Evolutionary conservation across 2,329 filamentous ascomycete genomes (phyloP).

Genomic region (Teratosphaeria viscida): DNA sequence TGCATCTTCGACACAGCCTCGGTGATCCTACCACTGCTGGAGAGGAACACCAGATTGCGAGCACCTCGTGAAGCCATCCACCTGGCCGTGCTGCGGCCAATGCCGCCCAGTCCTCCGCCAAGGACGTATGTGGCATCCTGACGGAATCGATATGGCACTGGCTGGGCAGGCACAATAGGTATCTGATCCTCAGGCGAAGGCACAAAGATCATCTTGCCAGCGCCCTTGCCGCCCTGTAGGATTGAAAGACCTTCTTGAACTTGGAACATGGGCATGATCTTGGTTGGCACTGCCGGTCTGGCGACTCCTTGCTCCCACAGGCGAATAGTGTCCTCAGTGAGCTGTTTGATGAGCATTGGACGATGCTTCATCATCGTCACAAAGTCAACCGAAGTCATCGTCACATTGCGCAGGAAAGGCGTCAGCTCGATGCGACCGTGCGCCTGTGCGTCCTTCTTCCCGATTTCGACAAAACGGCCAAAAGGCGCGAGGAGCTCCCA

Average conservation of each 20-base stretch:
- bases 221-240: slow-evolving; percentile 1
- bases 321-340: not conserved
- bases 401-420: slow-evolving; percentile 4
- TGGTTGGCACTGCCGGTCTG: not conserved
- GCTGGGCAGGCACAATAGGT: not conserved
- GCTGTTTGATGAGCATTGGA: not conserved
- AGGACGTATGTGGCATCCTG: slow-evolving; percentile 2
- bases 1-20: slow-evolving; percentile 2
- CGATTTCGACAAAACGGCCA: slow-evolving; percentile 20
- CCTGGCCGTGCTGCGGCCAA: slow-evolving; percentile 3
- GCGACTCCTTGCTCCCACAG: slow-evolving; percentile 1
- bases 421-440: slow-evolving; percentile 3
- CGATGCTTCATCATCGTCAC: not conserved
- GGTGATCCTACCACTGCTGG: slow-evolving; percentile 1
- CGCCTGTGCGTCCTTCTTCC: slow-evolving; percentile 8
- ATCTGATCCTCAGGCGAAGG: not conserved
- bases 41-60: slow-evolving; percentile 3
- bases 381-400: slow-evolving; percentile 6
- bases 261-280: not conserved
- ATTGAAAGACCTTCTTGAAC: not conserved
- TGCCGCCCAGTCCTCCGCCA: slow-evolving; percentile 4
- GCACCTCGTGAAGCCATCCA: slow-evolving; percentile 5
- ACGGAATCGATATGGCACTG: not conserved
- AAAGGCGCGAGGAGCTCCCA: slow-evolving; percentile 20
- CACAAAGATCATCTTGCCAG: slow-evolving; percentile 1